Evolutionary conservation across 108 stramenopile species (phyloP).

Genomic region (Nitzschia inconspicua): DNA sequence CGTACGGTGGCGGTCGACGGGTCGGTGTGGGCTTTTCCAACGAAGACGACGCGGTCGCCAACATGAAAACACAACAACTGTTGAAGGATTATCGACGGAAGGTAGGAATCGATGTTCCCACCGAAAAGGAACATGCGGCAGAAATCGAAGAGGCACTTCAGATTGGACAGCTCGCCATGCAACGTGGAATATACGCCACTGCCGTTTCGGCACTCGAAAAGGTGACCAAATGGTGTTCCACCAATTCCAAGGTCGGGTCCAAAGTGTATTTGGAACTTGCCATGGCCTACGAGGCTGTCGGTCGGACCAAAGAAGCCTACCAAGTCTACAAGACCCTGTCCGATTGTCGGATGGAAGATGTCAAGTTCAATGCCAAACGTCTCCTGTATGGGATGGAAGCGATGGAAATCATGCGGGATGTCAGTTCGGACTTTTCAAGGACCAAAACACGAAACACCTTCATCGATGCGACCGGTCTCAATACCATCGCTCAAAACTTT

Average conservation of each 20-base stretch:
- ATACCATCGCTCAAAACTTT: constrained; percentile 67
- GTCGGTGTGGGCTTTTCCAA: constrained; percentile 73
- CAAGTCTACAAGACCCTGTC: constrained; percentile 58
- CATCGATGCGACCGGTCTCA: constrained; percentile 81
- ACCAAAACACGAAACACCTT: constrained; percentile 63
- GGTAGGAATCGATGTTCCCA: constrained; percentile 75
- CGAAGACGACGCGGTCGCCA: constrained; percentile 38
- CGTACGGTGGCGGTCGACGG: constrained; percentile 88
- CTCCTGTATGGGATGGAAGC: constrained; percentile 82
- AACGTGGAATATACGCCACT: constrained; percentile 72
- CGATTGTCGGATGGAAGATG: constrained; percentile 70
- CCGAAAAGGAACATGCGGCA: constrained; percentile 69
- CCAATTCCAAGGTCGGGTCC: constrained; percentile 66
- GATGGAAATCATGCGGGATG: constrained; percentile 77
- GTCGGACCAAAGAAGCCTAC: constrained; percentile 68
- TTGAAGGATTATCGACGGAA: constrained; percentile 65
- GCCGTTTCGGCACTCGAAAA: constrained; percentile 83
- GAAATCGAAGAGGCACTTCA: constrained; percentile 72
- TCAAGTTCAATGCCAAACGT: constrained; percentile 75
- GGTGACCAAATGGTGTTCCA: constrained; percentile 82
- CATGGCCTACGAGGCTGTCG: constrained; percentile 88
- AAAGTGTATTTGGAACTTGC: constrained; percentile 84
- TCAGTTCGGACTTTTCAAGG: constrained; percentile 57
- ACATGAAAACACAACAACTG: constrained; percentile 41
- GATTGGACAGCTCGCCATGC: constrained; percentile 57